Evolutionary conservation across 2,329 filamentous ascomycete genomes (phyloP).

Genomic region (Botrytis galanthina): DNA sequence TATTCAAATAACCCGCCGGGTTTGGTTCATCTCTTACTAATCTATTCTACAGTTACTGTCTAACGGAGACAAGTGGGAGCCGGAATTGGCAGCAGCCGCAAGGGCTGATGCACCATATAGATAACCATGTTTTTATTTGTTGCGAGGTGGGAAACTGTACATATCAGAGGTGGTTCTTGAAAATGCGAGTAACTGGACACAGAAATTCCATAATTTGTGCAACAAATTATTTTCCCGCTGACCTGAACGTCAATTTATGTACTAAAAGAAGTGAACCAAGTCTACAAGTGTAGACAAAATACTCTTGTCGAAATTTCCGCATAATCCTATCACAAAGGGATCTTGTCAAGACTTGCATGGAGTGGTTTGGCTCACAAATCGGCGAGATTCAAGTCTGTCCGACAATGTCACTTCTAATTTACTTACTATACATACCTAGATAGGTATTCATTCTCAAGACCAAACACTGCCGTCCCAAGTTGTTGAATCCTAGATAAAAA

Average conservation of each 20-base stretch:
- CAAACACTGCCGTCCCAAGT: not conserved
- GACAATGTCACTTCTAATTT: not conserved
- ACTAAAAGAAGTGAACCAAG: not conserved
- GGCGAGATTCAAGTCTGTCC: not conserved
- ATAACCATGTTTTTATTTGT: conserved; percentile 47
- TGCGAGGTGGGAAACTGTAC: conserved; percentile 15
- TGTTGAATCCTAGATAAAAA: not conserved
- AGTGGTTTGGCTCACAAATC: not conserved
- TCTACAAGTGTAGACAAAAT: not conserved
- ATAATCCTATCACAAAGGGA: too few species aligned
- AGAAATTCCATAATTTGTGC: not conserved
- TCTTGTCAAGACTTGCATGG: not conserved
- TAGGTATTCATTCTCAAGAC: not conserved
- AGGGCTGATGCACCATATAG: conserved; percentile 91
- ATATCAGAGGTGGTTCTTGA: conserved; percentile 12
- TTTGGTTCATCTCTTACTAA: not conserved
- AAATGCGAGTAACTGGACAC: conserved; percentile 12
- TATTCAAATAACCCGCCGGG: conserved; percentile 39
- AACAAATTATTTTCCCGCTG: not conserved
- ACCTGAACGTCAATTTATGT: not conserved
- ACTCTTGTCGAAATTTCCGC: not conserved
- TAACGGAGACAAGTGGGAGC: conserved; percentile 97
- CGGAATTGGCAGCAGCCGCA: conserved; percentile 87
- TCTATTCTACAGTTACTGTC: conserved; percentile 64
- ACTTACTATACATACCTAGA: not conserved